Base-by-base conservation (phyloP, 1,139 yeast species). In the Pneumocystis canis region DNA sequence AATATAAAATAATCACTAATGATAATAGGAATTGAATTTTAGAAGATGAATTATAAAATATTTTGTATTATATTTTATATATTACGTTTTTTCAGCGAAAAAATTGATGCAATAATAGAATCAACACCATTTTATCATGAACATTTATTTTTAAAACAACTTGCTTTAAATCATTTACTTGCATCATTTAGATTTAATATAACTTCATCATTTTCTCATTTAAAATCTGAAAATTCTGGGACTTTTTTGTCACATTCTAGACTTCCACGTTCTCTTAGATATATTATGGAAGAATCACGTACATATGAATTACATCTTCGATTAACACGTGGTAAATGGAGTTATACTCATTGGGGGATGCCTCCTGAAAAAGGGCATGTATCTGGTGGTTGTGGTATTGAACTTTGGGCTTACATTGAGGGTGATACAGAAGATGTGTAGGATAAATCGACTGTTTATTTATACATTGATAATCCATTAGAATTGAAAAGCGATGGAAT, bases 321-420 rank as follows among this genome's bases (percentile, higher is more conserved):
- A 61, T 90, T 94, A 72, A 82, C 95, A 1, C 95, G 89, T 72
- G 99, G 98, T 0, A 87, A 92, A 85, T 92, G 97, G 95, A 96
- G 92, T 70, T 78, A 90, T 0, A 88, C 86, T 65, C 76, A 80
- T 5, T 92, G 97, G 95, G 98, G 98, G 0, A 76, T 79, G 60
- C 78, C 88, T 61, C 97, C 97, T 0, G 75, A 77, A 60, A 76
- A 82, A 68, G 99, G 99, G 0, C 71, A 74, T 14, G 77, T 75
- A 64, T 80, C 90, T 62, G 98, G 98, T 30, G 98, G 98, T 1
- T 87, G 94, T 2, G 99, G 99, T 40, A 96, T 92, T 11, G 99
- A 94, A 73, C 72, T 92, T 11, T 88, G 95, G 88, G 94, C 97
- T 0, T 79, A 84, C 60, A 80, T 92, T 31, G 94, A 86, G 70